Evolutionary conservation across 2,329 filamentous ascomycete species (phyloP).

Genomic region (Cercospora zeina): DNA sequence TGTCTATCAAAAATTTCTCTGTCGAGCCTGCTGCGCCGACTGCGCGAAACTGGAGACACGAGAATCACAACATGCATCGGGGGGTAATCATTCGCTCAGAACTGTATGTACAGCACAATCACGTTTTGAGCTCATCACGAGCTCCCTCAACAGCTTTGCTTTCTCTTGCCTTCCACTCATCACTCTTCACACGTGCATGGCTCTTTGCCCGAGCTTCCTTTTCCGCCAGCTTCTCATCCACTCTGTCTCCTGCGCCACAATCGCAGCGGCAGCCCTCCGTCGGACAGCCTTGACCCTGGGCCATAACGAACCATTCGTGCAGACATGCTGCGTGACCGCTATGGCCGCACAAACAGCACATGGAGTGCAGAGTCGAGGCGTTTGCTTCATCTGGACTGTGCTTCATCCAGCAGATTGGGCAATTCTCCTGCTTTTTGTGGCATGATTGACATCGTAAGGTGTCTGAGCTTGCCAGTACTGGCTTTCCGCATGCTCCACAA

Average conservation of each 20-base stretch:
- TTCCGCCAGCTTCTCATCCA: conserved; percentile 31
- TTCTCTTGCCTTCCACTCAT: conserved; percentile 47
- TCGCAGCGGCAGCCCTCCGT: conserved; percentile 62
- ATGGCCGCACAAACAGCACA: conserved; percentile 62
- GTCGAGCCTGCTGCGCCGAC: too few relatives aligned
- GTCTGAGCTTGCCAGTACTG: conserved; percentile 51
- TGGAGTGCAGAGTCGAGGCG: conserved; percentile 39
- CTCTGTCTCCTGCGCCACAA: conserved; percentile 42
- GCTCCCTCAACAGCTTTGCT: conserved; percentile 47
- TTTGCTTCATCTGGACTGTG: conserved; percentile 40
- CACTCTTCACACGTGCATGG: conserved; percentile 39
- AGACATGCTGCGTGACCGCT: conserved; percentile 61
- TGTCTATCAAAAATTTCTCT: too few relatives aligned
- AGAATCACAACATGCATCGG: not conserved
- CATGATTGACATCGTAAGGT: conserved; percentile 56
- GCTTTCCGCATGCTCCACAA: conserved; percentile 59
- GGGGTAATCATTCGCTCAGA: not conserved
- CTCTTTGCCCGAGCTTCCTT: conserved; percentile 43
- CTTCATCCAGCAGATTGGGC: conserved; percentile 49
- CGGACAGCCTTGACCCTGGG: conserved; percentile 57
- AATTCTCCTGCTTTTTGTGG: conserved; percentile 45
- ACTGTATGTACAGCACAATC: not conserved
- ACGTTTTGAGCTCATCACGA: conserved; percentile 30
- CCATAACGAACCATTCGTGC: conserved; percentile 56
- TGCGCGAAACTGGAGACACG: too few relatives aligned